phyloP scores from a whole-genome alignment of 257 asterid species.

The Ophiorrhiza pumila region DNA sequence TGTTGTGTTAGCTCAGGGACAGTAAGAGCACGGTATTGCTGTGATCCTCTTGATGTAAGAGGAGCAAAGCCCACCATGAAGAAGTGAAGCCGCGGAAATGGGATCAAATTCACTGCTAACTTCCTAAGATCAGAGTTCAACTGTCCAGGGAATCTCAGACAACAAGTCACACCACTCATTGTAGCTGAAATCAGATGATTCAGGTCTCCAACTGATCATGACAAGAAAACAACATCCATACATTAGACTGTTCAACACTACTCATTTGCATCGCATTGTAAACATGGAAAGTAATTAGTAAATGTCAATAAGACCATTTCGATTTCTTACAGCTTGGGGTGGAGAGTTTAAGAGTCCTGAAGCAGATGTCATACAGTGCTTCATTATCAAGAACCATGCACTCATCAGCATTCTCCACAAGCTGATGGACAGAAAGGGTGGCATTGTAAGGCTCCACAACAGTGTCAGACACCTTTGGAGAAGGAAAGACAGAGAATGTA shows the following conservation, averaged over 20 bases:
- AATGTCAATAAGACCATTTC: too few relatives aligned
- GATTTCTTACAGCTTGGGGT: slow-evolving; percentile 28
- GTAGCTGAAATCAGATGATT: slow-evolving; percentile 31
- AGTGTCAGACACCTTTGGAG: slow-evolving; percentile 32
- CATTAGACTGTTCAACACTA: neutral
- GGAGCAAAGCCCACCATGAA: slow-evolving; percentile 36
- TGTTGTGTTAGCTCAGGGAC: slow-evolving; percentile 35
- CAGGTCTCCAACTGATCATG: slow-evolving; percentile 31
- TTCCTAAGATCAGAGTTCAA: slow-evolving; percentile 31
- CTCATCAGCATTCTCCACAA: slow-evolving; percentile 33
- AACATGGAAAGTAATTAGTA: neutral
- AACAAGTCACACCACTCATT: slow-evolving; percentile 33
- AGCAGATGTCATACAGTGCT: slow-evolving; percentile 31
- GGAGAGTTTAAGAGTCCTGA: slow-evolving; percentile 30
- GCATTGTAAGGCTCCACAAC: slow-evolving; percentile 34
- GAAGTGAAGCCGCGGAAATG: slow-evolving; percentile 30
- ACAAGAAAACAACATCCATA: slow-evolving; percentile 1
- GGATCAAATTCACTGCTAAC: slow-evolving; percentile 30
- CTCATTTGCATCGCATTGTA: neutral
- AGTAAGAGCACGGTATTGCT: slow-evolving; percentile 25
- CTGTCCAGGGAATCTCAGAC: slow-evolving; percentile 32
- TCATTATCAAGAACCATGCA: slow-evolving; percentile 34
- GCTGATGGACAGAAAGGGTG: slow-evolving; percentile 33
- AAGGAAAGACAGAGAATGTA: slow-evolving; percentile 31
- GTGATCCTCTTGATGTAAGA: slow-evolving; percentile 33